These are phyloP conservation scores for Ilex asprella DNA, from an alignment of 257 asterid genomes.

Conservation along the genomic window DNA sequence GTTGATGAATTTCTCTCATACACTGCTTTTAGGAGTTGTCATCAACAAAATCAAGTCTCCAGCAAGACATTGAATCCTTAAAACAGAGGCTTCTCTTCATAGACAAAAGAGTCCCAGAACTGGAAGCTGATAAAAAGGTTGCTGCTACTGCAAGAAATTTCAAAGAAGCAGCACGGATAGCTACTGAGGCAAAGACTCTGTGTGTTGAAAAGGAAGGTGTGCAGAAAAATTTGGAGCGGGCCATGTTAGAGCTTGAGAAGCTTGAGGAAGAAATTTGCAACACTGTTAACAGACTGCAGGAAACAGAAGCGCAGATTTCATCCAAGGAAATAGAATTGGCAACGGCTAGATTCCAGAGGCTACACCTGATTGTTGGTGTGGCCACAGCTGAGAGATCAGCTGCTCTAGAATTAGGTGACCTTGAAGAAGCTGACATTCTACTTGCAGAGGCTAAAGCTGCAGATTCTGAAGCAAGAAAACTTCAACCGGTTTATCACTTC, in stretches of 20 bases:
- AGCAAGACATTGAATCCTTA: constrained; percentile 35
- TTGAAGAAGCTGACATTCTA: constrained; percentile 36
- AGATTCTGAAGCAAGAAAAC: constrained; percentile 35
- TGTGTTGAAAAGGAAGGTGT: constrained; percentile 30
- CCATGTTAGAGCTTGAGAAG: constrained; percentile 19
- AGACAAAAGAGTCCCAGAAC: constrained; percentile 41
- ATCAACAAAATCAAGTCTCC: constrained; percentile 30
- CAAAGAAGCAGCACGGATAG: constrained; percentile 43
- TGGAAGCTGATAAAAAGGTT: constrained; percentile 46
- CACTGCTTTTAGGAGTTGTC: constrained; percentile 32
- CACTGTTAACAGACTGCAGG: constrained; percentile 23
- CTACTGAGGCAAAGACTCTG: constrained; percentile 35
- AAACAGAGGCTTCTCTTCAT: constrained; percentile 39
- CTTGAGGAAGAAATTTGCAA: constrained; percentile 30
- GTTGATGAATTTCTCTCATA: background rate
- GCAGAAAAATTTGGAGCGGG: constrained; percentile 20
- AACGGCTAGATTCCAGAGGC: constrained; percentile 32
- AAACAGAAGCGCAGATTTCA: constrained; percentile 29
- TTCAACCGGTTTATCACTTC: constrained; percentile 17
- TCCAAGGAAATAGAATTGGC: constrained; percentile 30
- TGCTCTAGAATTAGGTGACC: constrained; percentile 38
- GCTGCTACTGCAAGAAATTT: constrained; percentile 46
- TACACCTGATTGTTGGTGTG: constrained; percentile 26
- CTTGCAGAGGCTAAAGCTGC: constrained; percentile 36
- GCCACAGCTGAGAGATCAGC: constrained; percentile 37